Evolutionary conservation across 1,284 basidiomycete genomes (phyloP), one percentile per base, ranked within the genome.

Genomic region (Phellinidium pouzarii): DNA sequence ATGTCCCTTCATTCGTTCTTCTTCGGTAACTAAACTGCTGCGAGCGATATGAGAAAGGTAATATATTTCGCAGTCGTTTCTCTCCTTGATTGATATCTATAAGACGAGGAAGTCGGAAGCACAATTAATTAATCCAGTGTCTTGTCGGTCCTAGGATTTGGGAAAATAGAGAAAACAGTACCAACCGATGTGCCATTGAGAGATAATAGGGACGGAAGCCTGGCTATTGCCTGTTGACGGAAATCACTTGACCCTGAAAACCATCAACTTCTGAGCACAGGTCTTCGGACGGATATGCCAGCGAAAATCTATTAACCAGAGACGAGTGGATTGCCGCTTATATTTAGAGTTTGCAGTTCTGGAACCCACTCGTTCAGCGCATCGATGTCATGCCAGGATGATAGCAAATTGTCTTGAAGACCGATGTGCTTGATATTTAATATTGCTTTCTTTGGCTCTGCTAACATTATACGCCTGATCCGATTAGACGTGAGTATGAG

Each of bases 11-110:
- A 60, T 59, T 50, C 76, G 73, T 53, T 71, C 72, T 23, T 73
- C 70, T 19, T 79, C 76, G 27, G 71, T 66, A 20, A 66, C 64
- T 29, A 70, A 66, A 41, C 66, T 48, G 20, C 25, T 76, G 47
- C 75, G 77, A 48, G 72, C 70, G 57, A 85, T 71, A 61, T 71
- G 75, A 31, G 83, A 83, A 49, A 94, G 71, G 67, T 94, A 95
- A 64, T 87, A 90, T 38, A 91, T 67, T 68, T 97, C 94, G 46
- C 87, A 83, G 62, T 97, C 94, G n/a, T 69, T 73, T 34, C 94
- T 76, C 64, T 95, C 92, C 56, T 77, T 79, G 37, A 48, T 54
- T 48, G 53, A 44, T 29, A 49, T 38, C 53, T 52, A 37, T 3
- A 22, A n/a, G 37, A 56, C 25, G 17, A 9, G 23, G 7, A 40